Conservation (phyloP, 306 rosid genomes). For the Urtica urens region DNA sequence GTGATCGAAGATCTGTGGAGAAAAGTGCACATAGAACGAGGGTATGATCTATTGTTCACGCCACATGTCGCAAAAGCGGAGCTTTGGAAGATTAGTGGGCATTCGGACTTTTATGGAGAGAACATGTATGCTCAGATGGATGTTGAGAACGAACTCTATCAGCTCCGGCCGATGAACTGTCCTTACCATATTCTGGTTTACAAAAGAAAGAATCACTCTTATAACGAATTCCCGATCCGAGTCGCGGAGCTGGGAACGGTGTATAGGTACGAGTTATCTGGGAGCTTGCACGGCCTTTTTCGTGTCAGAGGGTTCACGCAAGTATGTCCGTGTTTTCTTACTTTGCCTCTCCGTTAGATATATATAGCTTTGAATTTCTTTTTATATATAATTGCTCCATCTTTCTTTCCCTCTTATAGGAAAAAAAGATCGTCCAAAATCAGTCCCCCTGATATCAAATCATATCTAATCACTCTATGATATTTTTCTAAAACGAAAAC, state of each 20-base stretch:
- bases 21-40: constrained; percentile 58
- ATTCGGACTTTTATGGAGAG: constrained; percentile 81
- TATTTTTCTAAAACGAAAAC: too few species aligned
- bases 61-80: constrained; percentile 97
- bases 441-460: too few species aligned
- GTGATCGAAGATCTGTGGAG: constrained; percentile 90
- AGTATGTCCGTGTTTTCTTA: constrained; percentile 23
- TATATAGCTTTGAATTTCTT: not conserved
- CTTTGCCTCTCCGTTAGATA: too few species aligned
- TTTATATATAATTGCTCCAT: constrained; percentile 1
- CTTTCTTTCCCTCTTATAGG: too few species aligned
- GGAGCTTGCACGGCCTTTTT: constrained; percentile 94
- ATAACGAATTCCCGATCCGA: constrained; percentile 77
- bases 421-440: too few species aligned
- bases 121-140: constrained; percentile 93
- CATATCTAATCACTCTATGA: too few species aligned
- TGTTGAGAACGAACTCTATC: constrained; percentile 83
- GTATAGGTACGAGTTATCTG: constrained; percentile 90
- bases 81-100: constrained; percentile 99
- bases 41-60: constrained; percentile 81
- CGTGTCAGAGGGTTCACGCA: constrained; percentile 97
- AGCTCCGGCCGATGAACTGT: constrained; percentile 97
- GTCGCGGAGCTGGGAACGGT: constrained; percentile 96
- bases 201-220: constrained; percentile 84
- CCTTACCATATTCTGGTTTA: constrained; percentile 87